A percentile compares a stretch with the other conserved stretches of the same genome.
Conservation (phyloP, 768 basidiomycete genomes). For the Termitomyces sp. region DNA sequence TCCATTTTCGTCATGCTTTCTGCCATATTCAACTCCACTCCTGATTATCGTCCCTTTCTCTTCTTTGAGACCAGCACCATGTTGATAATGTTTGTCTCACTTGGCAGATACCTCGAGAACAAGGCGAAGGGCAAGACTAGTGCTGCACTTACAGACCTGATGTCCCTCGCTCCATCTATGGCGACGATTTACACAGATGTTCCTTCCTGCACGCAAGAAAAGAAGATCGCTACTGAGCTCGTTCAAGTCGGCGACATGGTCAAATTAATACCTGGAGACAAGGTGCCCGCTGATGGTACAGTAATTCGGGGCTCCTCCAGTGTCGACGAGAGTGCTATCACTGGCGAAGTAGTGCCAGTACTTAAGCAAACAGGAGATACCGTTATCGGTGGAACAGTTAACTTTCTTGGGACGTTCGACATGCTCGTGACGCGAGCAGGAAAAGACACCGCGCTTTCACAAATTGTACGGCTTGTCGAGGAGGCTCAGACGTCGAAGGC, state of each 20-base stretch:
- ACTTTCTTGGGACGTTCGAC: constrained; percentile 95
- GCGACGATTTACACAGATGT: constrained; percentile 92
- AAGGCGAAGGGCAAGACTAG: constrained; percentile 96
- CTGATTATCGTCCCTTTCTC: constrained; percentile 72
- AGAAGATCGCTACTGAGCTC: constrained; percentile 89
- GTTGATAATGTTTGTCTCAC: constrained; percentile 95
- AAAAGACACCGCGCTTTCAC: constrained; percentile 91
- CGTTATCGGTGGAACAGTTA: constrained; percentile 96
- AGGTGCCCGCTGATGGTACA: constrained; percentile 92
- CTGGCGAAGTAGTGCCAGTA: constrained; percentile 89
- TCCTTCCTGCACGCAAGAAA: constrained; percentile 74
- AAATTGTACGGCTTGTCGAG: constrained; percentile 95
- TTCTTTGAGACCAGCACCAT: constrained; percentile 99
- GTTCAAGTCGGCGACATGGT: constrained; percentile 91
- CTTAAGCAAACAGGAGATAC: constrained; percentile 77
- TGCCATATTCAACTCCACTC: constrained; percentile 57
- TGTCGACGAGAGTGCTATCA: constrained; percentile 94
- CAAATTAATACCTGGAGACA: constrained; percentile 94
- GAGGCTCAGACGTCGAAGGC: constrained; percentile 98
- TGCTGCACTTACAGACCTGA: constrained; percentile 92
- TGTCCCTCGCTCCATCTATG: constrained; percentile 93
- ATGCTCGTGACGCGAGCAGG: constrained; percentile 95
- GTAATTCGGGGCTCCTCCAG: constrained; percentile 82
- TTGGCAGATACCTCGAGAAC: constrained; percentile 95
- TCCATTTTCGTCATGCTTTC: constrained; percentile 67